Evolutionary conservation across 352 stramenopile species (phyloP).

Genomic region (Salisapilia sapeloensis): DNA sequence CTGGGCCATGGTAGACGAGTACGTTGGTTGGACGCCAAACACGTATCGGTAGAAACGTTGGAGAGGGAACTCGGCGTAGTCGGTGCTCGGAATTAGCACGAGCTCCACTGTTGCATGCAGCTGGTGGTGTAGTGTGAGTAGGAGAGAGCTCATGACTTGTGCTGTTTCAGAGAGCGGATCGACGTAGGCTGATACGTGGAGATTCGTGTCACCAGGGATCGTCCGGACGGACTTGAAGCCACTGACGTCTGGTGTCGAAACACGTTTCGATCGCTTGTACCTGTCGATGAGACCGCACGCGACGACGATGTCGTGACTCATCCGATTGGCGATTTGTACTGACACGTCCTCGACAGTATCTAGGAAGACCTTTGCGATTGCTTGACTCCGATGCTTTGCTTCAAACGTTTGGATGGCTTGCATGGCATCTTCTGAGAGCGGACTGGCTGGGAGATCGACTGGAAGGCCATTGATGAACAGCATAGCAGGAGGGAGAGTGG

Average conservation of each 20-base stretch:
- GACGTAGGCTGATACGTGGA: conserved; percentile 67
- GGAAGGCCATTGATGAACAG: conserved; percentile 60
- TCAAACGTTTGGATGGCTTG: conserved; percentile 47
- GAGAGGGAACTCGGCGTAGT: conserved; percentile 80
- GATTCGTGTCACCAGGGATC: conserved; percentile 20
- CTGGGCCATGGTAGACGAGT: conserved; percentile 19
- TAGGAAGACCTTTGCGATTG: conserved; percentile 53
- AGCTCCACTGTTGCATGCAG: conserved; percentile 58
- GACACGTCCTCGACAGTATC: conserved; percentile 31
- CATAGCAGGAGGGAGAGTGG: conserved; percentile 8
- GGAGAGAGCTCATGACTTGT: conserved; percentile 78
- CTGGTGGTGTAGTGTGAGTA: conserved; percentile 60
- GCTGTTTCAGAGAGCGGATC: conserved; percentile 82
- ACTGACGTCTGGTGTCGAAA: conserved; percentile 12
- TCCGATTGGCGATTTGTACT: conserved; percentile 20
- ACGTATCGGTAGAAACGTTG: conserved; percentile 88
- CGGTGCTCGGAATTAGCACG: conserved; percentile 31
- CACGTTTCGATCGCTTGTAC: conserved; percentile 35
- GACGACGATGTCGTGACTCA: conserved; percentile 61
- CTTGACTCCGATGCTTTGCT: conserved; percentile 44
- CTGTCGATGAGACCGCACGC: conserved; percentile 65
- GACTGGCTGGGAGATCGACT: conserved; percentile 28
- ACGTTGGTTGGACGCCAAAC: conserved; percentile 37
- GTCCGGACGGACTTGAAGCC: conserved; percentile 16
- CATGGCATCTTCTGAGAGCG: conserved; percentile 45